These are phyloP conservation scores for Botryotinia globosa DNA, from an alignment of 2,329 filamentous ascomycete genomes.

Conservation along the genomic window DNA sequence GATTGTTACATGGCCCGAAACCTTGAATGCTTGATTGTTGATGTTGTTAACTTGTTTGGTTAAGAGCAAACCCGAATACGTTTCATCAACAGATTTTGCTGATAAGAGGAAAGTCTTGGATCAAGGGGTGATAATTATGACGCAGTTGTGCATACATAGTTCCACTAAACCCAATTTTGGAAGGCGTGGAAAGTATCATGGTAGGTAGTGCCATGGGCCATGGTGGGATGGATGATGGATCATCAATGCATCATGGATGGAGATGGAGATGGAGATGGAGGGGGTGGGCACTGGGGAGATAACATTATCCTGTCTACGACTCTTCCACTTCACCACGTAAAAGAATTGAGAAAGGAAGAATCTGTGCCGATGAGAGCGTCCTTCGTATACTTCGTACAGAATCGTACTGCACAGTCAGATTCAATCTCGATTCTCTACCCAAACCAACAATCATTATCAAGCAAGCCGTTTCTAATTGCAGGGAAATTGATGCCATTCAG, in stretches of 20 bases:
- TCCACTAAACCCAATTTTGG: not conserved
- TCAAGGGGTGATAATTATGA: not conserved
- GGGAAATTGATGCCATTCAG: not conserved
- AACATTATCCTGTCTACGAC: not conserved
- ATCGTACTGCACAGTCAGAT: not conserved
- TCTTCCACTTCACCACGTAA: conserved; percentile 11
- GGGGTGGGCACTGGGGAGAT: no score
- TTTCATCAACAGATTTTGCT: not conserved
- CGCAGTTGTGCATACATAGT: conserved; percentile 7
- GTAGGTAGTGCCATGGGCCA: not conserved
- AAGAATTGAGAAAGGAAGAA: not conserved
- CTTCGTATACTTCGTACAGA: no score
- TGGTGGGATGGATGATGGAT: not conserved
- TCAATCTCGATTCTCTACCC: not conserved
- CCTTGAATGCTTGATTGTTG: not conserved
- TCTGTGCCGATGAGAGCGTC: not conserved
- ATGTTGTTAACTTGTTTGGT: not conserved
- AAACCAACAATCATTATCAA: not conserved
- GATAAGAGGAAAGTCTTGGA: conserved; percentile 6
- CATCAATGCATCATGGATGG: no score
- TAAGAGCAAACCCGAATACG: not conserved
- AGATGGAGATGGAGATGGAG: not conserved
- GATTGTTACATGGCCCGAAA: not conserved
- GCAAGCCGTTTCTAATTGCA: not conserved
- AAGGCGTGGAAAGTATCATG: not conserved